Percentiles rank a stretch among this genome's conserved stretches.
phyloP scores from a whole-genome alignment of 495 filamentous ascomycete species.

The Podospora conica region DNA sequence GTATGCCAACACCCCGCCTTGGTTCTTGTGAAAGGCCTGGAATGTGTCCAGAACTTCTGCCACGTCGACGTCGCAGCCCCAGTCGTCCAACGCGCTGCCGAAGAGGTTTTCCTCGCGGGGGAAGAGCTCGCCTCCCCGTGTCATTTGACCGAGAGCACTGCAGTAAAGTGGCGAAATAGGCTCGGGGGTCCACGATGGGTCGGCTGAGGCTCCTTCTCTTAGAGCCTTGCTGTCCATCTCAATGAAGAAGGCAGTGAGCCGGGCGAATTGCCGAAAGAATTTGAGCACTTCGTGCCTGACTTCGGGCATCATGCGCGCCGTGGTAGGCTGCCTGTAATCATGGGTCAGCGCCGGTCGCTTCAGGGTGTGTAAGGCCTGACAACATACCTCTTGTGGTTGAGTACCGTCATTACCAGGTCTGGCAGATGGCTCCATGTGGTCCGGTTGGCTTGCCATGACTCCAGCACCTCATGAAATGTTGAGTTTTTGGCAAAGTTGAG shows the following conservation, averaged over 20 bases:
- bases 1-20: constrained; percentile 12
- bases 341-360: constrained; percentile 1
- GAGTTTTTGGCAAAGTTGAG: constrained; percentile 25
- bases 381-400: constrained; percentile 19
- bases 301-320: background rate
- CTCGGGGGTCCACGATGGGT: constrained; percentile 18
- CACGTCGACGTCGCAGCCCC: constrained; percentile 29
- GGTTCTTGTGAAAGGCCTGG: constrained; percentile 18
- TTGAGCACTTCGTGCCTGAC: constrained; percentile 23
- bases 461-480: constrained; percentile 19
- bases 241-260: constrained; percentile 27
- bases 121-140: constrained; percentile 27
- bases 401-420: constrained; percentile 14
- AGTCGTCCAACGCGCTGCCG: constrained; percentile 19
- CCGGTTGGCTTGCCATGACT: constrained; percentile 34
- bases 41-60: constrained; percentile 26
- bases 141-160: constrained; percentile 22
- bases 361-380: background rate
- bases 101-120: constrained; percentile 14
- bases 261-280: constrained; percentile 28
- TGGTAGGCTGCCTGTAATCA: background rate
- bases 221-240: constrained; percentile 23
- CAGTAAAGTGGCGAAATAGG: constrained; percentile 30
- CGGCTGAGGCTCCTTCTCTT: background rate
- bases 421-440: constrained; percentile 32